phyloP scores from a whole-genome alignment of 805 yeast species.

The Candida ipomoeae region DNA sequence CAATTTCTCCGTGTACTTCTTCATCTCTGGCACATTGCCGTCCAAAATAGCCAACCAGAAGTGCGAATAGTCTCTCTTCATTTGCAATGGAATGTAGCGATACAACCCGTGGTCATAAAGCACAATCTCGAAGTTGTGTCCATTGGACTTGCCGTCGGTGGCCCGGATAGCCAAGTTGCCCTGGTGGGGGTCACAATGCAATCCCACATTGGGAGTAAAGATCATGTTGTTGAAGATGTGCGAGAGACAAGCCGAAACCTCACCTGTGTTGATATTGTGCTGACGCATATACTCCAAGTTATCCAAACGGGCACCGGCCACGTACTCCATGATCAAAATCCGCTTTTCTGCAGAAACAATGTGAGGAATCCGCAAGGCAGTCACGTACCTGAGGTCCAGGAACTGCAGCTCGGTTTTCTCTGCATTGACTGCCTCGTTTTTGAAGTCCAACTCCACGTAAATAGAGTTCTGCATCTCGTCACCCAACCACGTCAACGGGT shows the following conservation, averaged over 20 bases:
- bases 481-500: slow-evolving; percentile 92
- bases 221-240: slow-evolving; percentile 94
- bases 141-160: slow-evolving; percentile 19
- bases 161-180: slow-evolving; percentile 85
- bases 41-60: slow-evolving; percentile 91
- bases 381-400: slow-evolving; percentile 45
- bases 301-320: slow-evolving; percentile 81
- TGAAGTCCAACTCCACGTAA: slow-evolving; percentile 85
- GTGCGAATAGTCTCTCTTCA: slow-evolving; percentile 79
- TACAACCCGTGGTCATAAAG: slow-evolving; percentile 94
- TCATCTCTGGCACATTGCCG: slow-evolving; percentile 62
- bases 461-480: slow-evolving; percentile 87
- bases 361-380: slow-evolving; percentile 79
- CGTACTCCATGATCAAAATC: slow-evolving; percentile 81
- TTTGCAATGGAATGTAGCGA: slow-evolving; percentile 70
- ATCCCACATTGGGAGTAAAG: slow-evolving; percentile 83
- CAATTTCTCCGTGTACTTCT: slow-evolving; percentile 66
- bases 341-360: slow-evolving; percentile 64
- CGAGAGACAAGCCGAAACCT: slow-evolving; percentile 80
- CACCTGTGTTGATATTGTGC: slow-evolving; percentile 64
- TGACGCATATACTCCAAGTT: slow-evolving; percentile 59
- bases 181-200: slow-evolving; percentile 98
- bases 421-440: slow-evolving; percentile 82
- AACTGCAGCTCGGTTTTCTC: slow-evolving; percentile 66
- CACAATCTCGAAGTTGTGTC: slow-evolving; percentile 84